phyloP scores from a whole-genome alignment of 2,329 filamentous ascomycete genomes.

The Aureobasidium sp. region DNA sequence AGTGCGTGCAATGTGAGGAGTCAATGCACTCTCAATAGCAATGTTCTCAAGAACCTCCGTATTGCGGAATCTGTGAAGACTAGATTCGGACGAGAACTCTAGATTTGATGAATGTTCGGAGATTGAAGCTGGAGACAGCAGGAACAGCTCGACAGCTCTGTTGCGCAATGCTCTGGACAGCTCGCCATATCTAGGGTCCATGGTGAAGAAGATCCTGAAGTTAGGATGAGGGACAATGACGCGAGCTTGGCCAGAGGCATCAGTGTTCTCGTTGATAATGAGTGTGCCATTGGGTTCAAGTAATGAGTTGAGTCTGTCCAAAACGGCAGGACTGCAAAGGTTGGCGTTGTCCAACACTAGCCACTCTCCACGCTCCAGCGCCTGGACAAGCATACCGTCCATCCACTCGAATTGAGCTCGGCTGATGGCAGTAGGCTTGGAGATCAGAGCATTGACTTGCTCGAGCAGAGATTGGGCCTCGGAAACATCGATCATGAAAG shows the following conservation, averaged over 20 bases:
- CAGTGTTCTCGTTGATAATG: conserved; percentile 89
- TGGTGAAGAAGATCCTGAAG: conserved; percentile 89
- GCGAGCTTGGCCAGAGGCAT: conserved; percentile 70
- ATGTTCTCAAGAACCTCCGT: conserved; percentile 20
- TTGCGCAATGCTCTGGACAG: conserved; percentile 96
- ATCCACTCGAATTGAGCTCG: conserved; percentile 92
- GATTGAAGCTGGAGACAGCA: conserved; percentile 34
- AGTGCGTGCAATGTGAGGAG: neutral
- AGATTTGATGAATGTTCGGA: neutral
- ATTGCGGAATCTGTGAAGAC: conserved; percentile 34
- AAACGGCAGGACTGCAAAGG: conserved; percentile 86
- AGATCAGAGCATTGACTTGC: conserved; percentile 45
- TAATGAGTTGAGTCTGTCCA: conserved; percentile 89
- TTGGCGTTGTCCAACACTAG: conserved; percentile 96
- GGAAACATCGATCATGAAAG: neutral
- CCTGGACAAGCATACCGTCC: conserved; percentile 84
- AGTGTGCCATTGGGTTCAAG: conserved; percentile 84
- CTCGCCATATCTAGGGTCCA: conserved; percentile 87
- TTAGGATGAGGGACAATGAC: conserved; percentile 74
- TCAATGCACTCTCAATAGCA: conserved; percentile 23
- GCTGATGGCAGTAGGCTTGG: conserved; percentile 51
- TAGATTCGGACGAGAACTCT: conserved; percentile 32
- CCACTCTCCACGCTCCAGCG: conserved; percentile 81
- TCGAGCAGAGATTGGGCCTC: conserved; percentile 34
- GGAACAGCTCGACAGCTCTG: conserved; percentile 80